Base-by-base conservation (phyloP, 495 filamentous ascomycete genomes). In the Copromyces sp. region DNA sequence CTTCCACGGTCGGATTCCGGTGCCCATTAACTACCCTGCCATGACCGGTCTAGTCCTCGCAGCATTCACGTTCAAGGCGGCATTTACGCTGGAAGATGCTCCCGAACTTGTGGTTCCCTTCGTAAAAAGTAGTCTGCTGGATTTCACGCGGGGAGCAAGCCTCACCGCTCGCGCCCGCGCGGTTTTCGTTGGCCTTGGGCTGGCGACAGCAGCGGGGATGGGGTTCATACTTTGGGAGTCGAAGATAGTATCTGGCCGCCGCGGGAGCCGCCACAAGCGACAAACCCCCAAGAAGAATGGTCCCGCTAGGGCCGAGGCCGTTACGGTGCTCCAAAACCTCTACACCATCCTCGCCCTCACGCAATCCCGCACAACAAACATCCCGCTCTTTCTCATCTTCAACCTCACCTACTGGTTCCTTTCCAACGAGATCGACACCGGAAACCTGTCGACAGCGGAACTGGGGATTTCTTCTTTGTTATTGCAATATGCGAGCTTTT, bases 341-440 rank as follows among this genome's bases (percentile, higher is more conserved):
- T 84, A 94, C 61, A 89, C 89, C 39, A 82, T 97, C 39, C 91
- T 98, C 74, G 86, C 97, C 38, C 84, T 97, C 47, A 98, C 94
- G 5, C 94, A 99, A 82, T 93, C 93, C 7, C 88, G 92, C 68
- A 86, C 89, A 20, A 89, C 91, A 16, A 97, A 96, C 77, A 87
- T 94, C 65, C 95, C 95, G 0, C 85, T 97, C 35, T 93, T 95
- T 78, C 83, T 95, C 35, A 75, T 95, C 17, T 91, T 94, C 78
- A 85, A 89, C 45, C 45, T 89, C 14, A 87, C 90, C 68, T 81
- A 86, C 72, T 77, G 81, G 17, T 82, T 90, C 73, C 79, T 65
- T 3, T 94, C 47, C 77, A 81, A 45, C 76, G 41, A n/a, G 20
- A n/a, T 71, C 5, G 70, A 20, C 2, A 77, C 3, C 79, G 87